These are phyloP conservation scores for Diplodia corticola DNA, from an alignment of 2,329 filamentous ascomycete genomes.

Conservation along the genomic window DNA sequence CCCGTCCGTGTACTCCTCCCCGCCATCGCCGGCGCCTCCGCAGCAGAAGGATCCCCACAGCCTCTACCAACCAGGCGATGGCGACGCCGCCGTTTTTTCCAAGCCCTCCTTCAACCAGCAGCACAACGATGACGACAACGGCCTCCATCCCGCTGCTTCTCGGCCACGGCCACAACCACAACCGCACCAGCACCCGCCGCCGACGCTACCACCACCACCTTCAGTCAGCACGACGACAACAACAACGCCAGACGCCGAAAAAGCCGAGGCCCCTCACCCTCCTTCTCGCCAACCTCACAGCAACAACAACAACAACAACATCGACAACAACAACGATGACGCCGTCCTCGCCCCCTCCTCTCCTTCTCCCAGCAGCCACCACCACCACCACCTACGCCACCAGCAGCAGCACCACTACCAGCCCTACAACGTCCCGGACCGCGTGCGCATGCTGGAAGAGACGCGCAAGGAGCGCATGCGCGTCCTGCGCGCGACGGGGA, in stretches of 20 bases:
- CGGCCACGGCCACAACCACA: too few relatives aligned
- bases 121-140: too few relatives aligned
- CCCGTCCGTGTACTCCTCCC: background rate
- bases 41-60: background rate
- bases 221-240: too few relatives aligned
- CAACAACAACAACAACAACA: too few relatives aligned
- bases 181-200: too few relatives aligned
- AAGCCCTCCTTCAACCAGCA: too few relatives aligned
- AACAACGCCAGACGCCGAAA: too few relatives aligned
- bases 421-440: constrained; percentile 7
- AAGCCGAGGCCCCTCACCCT: too few relatives aligned
- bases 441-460: constrained; percentile 9
- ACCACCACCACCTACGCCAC: background rate
- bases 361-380: background rate
- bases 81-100: background rate
- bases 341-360: too few relatives aligned
- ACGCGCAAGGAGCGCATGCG: constrained; percentile 6
- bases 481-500: background rate
- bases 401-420: background rate
- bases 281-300: too few relatives aligned
- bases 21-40: background rate
- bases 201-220: too few relatives aligned
- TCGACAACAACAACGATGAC: background rate
- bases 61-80: background rate
- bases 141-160: too few relatives aligned